A percentile compares a stretch with the other conserved stretches of the same genome.
These are phyloP conservation scores for Mrakia hoshinonis DNA, from an alignment of 768 basidiomycete species.

Conservation along the genomic window DNA sequence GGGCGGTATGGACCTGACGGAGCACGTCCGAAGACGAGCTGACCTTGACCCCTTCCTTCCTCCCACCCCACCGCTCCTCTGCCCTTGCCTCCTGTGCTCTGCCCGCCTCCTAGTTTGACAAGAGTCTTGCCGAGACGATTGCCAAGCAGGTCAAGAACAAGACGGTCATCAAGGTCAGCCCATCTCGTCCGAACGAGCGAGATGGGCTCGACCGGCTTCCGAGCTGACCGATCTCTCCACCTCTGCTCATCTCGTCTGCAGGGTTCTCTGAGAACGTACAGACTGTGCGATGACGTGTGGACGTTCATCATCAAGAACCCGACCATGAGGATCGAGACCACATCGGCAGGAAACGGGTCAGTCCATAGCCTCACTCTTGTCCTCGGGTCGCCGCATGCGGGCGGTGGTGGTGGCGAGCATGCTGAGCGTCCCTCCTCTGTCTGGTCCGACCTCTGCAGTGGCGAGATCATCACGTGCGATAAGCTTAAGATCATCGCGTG, in stretches of 20 bases:
- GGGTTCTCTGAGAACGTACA: constrained; percentile 88
- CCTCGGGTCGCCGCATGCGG: no score
- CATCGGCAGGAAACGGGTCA: constrained; percentile 29
- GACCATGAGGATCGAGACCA: constrained; percentile 78
- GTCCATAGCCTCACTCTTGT: constrained; percentile 5
- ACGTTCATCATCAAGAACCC: constrained; percentile 94
- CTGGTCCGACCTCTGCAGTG: constrained; percentile 46
- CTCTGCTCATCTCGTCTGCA: constrained; percentile 35
- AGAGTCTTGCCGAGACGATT: constrained; percentile 84
- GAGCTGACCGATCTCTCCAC: constrained; percentile 10
- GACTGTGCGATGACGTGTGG: constrained; percentile 91
- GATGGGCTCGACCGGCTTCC: background rate
- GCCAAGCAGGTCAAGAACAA: constrained; percentile 90
- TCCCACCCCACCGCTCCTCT: background rate
- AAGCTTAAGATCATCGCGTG: constrained; percentile 97
- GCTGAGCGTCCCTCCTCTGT: constrained; percentile 38
- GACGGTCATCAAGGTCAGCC: constrained; percentile 74
- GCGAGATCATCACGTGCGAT: constrained; percentile 44
- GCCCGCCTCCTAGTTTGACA: constrained; percentile 60
- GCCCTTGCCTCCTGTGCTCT: background rate
- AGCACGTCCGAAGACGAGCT: background rate
- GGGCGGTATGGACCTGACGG: background rate
- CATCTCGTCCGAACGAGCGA: background rate
- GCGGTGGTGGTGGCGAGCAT: background rate
- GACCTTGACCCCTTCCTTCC: background rate